A percentile compares a stretch with the other conserved stretches of the same genome.
Conservation (phyloP, 345 rosid species). For the Euphorbia tirucalli region DNA sequence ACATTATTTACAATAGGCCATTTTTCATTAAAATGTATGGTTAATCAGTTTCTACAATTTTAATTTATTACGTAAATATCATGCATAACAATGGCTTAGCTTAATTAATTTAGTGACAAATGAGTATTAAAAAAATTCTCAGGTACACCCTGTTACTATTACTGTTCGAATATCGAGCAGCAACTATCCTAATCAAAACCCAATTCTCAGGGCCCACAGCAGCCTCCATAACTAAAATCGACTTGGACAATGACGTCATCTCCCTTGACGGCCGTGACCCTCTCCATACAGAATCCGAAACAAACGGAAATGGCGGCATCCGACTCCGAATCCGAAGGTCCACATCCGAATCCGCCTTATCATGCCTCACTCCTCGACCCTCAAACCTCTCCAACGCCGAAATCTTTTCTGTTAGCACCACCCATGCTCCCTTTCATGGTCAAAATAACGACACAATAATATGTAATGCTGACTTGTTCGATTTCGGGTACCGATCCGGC, state of each 20-base stretch:
- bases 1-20: too few species aligned
- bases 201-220: conserved; percentile 45
- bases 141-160: conserved; percentile 55
- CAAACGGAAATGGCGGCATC: conserved; percentile 39
- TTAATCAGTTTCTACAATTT: too few species aligned
- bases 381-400: conserved; percentile 54
- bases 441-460: conserved; percentile 42
- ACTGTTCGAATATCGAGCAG: conserved; percentile 51
- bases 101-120: too few species aligned
- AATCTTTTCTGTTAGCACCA: conserved; percentile 50
- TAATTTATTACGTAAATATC: too few species aligned
- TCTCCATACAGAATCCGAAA: conserved; percentile 46
- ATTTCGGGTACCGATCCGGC: conserved; percentile 52
- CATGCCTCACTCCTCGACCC: conserved; percentile 46
- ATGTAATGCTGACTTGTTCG: conserved; percentile 49
- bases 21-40: too few species aligned
- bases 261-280: conserved; percentile 55
- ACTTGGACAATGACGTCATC: conserved; percentile 49
- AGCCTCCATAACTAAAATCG: conserved; percentile 42
- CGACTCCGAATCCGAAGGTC: conserved; percentile 50
- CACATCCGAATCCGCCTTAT: conserved; percentile 48
- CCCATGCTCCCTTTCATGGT: conserved; percentile 29
- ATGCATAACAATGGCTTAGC: too few species aligned
- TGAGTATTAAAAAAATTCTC: not conserved
- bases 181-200: conserved; percentile 36